Evolutionary conservation across 2,329 filamentous ascomycete species (phyloP), one percentile per base, ranked within the genome.

Genomic region (Colletotrichum tamarilloi): DNA sequence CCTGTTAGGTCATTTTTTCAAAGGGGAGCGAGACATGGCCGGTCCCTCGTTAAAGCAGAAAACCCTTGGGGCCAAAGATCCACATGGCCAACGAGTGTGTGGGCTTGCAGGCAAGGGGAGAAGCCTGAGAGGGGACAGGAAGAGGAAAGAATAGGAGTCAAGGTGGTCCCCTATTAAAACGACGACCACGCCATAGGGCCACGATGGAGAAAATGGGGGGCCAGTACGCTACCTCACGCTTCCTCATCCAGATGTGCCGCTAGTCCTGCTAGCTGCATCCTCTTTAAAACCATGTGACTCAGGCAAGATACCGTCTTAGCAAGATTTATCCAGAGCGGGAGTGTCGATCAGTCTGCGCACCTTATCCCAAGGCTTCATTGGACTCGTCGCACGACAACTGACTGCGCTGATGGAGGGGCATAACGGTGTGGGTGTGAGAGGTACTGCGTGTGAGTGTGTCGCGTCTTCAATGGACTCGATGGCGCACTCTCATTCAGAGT

Each of bases 281-380:
- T 66, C 67, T 65, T 73, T 62, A 71, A 52, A 71, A 71, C 67
- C 71, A 73, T 73, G 71, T 73, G 71, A 73, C 71, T 71, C 67
- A 57, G 56, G 66, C 56, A 32, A 59, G 59, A 68, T 30, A 56
- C 49, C 28, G 38, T 26, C 56, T 60, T 49, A 38, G 60, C 67
- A 62, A 42, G 49, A 62, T 30, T 56, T 30, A 35, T 72, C 64
- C 65, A 68, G 30, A 32, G 69, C 69, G 57, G 68, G 58, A 62
- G 58, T 72, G 68, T 32, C 46, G 67, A 73, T 73, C 67, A 42
- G 60, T 56, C 49, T 65, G 66, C 30, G 66, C 60, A 60, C 46
- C 67, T 65, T 70, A 73, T 69, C 30, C 55, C 22, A 60, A 70
- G 32, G 59, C 60, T 49, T 70, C 46, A 65, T 73, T 70, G 70